Base-by-base conservation (phyloP, 345 rosid genomes). In the Odontarrhena argentea region DNA sequence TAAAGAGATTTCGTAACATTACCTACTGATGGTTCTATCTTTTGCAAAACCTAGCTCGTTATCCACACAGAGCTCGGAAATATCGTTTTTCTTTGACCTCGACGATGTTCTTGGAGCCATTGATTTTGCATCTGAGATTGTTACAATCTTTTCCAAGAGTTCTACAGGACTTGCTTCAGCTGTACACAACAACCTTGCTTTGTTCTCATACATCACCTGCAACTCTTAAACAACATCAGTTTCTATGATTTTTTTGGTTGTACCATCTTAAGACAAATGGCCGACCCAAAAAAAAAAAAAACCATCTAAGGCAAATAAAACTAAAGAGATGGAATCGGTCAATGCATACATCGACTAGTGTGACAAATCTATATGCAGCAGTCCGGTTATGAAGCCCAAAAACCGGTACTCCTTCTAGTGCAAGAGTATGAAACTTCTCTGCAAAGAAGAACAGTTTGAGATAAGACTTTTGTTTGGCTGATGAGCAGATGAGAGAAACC, bases 11-110 rank as follows among this genome's bases (percentile, higher is more conserved):
- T 43, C 7, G 11, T 48, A 3, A 46, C 55, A 60, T 32, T 80
- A 91, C 99, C 99, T 85, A 60, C 99, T 94, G 71, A 94, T 83
- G 63, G 99, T 91, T 74, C 99, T 89, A 37, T 94, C 99, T 79
- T 94, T 94, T 3, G 88, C 96, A n/a, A 94, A 94, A 49, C 96
- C 99, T 74, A 94, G 62, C 71, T 94, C 99, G 25, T 91, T 91
- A 76, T 94, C 99, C 7, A 94, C 96, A 10, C 99, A 94, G 30
- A 94, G 82, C 60, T 94, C 95, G 1, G 81, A 43, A 35, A 87
- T 86, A 49, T 94, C 99, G 68, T 60, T 88, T 80, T 76, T 91
- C 74, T 80, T 81, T 44, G 97, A 91, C 59, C 99, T 87, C 0
- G 86, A 84, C 5, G 97, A 85, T 60, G 92, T 91, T 77, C 99